Evolutionary conservation across 202 grass and related monocot species (phyloP).

Genomic region (Carex arenaria): DNA sequence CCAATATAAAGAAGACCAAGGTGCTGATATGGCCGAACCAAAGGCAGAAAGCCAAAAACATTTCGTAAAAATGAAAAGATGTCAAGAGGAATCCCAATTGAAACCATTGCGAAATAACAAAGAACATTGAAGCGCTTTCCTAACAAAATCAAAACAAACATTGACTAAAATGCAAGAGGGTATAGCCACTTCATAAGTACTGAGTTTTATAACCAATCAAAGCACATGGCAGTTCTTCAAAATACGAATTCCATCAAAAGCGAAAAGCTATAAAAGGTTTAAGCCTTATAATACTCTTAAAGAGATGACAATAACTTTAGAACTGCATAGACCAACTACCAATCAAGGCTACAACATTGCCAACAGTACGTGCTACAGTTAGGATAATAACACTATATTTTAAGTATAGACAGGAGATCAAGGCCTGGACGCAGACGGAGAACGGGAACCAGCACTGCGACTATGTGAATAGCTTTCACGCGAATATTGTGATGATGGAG

Average conservation of each 20-base stretch:
- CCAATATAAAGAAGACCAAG: no score
- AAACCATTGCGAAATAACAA: no score
- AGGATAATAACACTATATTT: not conserved
- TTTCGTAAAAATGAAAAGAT: no score
- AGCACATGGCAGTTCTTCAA: not conserved
- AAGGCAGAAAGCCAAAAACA: no score
- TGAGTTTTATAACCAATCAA: not conserved
- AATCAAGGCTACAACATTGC: not conserved
- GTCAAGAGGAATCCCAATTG: no score
- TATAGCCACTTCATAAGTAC: not conserved
- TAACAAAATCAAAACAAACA: not conserved
- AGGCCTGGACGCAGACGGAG: constrained; percentile 1
- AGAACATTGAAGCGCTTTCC: not conserved
- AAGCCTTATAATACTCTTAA: not conserved
- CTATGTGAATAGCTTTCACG: constrained; percentile 21
- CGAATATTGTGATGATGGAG: not conserved
- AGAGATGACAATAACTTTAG: not conserved
- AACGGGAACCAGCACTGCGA: constrained; percentile 11
- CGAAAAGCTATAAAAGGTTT: not conserved
- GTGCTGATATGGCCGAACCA: no score
- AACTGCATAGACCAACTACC: not conserved
- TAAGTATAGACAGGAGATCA: not conserved
- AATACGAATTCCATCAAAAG: not conserved
- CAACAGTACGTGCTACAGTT: not conserved
- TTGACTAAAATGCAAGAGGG: not conserved